Base-by-base conservation (phyloP, 2,329 filamentous ascomycete genomes). In the Fusarium sp. region DNA sequence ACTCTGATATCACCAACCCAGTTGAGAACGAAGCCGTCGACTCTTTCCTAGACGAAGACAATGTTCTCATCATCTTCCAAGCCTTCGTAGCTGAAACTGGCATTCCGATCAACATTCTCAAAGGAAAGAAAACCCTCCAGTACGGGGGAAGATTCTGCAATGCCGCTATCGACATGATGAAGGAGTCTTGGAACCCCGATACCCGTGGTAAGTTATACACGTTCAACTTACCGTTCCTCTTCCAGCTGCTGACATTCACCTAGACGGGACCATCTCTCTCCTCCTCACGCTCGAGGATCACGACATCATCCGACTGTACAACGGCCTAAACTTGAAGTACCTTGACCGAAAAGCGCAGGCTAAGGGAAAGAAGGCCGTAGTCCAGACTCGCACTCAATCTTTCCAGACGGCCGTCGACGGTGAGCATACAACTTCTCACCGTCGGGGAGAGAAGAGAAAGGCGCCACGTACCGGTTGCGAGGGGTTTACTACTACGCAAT, bases 321-420 rank as follows among this genome's bases (percentile, higher is more conserved):
- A 6, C 12, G 12, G 30, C 7, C 1, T 24, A 0, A 33, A 8
- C 4, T 0, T 3, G 0, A 13, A 24, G 15, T 6, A n/a, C 0
- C 22, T 22, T 2, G 30, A 33, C 0, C 6, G 3, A 7, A 50
- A 48, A 13, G 11, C 22, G 0, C 3, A 14, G 22, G 22, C 6
- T 1, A 24, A 31, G 6, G 45, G 10, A 0, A 31, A 31, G 7
- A 50, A 24, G 8, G 1, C 28, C 4, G 5, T 7, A 0, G 42
- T 45, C 3, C 26, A 28, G 7, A 45, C 26, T 3, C 42, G 26
- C 0, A 28, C 42, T 0, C 18, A 45, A 1, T 15, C 18, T 3
- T 45, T 45, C 5, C 26, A 22, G 6, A 22, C 18, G 0, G 26
- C 42, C 9, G 22, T 45, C 18, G 44, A 45, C 18, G 44, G 18